A percentile compares a stretch with the other conserved stretches of the same genome.
These are phyloP conservation scores for Colletotrichum sp. DNA, from an alignment of 2,329 filamentous ascomycete species.

Conservation along the genomic window DNA sequence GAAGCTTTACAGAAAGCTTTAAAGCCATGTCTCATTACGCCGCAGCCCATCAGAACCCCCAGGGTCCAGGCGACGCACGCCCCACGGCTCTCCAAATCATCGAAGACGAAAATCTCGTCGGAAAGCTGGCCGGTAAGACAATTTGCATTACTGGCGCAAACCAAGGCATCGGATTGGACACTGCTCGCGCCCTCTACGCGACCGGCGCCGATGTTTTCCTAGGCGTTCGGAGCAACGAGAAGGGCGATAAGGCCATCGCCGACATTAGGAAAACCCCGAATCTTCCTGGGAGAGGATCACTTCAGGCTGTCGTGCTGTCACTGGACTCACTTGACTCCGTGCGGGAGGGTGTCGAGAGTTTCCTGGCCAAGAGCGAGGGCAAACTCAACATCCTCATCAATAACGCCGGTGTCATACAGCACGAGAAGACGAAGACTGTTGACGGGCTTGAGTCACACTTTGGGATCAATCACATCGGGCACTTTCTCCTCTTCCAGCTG, in stretches of 20 bases:
- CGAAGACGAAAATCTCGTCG: slow-evolving; percentile 35
- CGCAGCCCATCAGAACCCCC: not conserved
- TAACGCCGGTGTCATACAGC: slow-evolving; percentile 31
- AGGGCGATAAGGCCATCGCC: slow-evolving; percentile 31
- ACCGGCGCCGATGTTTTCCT: slow-evolving; percentile 41
- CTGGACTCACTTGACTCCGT: slow-evolving; percentile 13
- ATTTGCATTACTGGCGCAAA: slow-evolving; percentile 40
- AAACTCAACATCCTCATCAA: slow-evolving; percentile 34
- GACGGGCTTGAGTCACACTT: slow-evolving; percentile 43
- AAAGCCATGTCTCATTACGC: slow-evolving; percentile 2
- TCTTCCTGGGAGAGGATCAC: not conserved
- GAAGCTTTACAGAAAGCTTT: not conserved
- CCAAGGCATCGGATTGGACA: slow-evolving; percentile 41
- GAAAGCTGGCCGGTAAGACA: slow-evolving; percentile 35
- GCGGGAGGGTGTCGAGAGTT: slow-evolving; percentile 24
- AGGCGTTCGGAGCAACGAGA: slow-evolving; percentile 36
- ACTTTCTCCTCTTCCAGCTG: slow-evolving; percentile 58
- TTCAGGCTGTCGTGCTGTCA: slow-evolving; percentile 6
- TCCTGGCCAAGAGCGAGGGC: slow-evolving; percentile 29
- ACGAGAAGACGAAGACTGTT: not conserved
- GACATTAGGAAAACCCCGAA: not conserved
- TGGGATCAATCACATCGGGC: slow-evolving; percentile 55
- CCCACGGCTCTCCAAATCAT: slow-evolving; percentile 46
- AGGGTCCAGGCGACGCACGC: slow-evolving; percentile 41
- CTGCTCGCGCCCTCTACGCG: slow-evolving; percentile 34